These are phyloP conservation scores for Pseudevernia furfuracea DNA, from an alignment of 495 filamentous ascomycete species.

Conservation along the genomic window DNA sequence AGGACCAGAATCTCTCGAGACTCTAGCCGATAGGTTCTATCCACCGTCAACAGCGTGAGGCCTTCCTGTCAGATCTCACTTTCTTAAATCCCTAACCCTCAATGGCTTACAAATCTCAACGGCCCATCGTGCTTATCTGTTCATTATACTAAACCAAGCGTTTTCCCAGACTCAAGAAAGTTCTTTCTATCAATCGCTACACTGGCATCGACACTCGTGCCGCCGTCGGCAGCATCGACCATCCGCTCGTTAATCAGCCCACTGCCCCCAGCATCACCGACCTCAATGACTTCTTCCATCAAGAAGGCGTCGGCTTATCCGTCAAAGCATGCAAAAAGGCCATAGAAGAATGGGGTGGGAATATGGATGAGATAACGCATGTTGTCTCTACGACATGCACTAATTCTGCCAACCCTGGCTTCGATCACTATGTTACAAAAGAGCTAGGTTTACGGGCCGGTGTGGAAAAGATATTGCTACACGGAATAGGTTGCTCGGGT, in stretches of 20 bases:
- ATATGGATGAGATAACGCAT: slow-evolving; percentile 50
- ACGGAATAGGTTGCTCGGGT: slow-evolving; percentile 58
- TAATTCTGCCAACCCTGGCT: slow-evolving; percentile 60
- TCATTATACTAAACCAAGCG: slow-evolving; percentile 14
- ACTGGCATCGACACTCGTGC: slow-evolving; percentile 57
- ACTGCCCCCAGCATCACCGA: slow-evolving; percentile 48
- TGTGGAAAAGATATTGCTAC: slow-evolving; percentile 52
- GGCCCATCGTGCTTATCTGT: neutral
- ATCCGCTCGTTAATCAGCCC: slow-evolving; percentile 47
- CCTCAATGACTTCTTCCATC: slow-evolving; percentile 46
- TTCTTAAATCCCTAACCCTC: slow-evolving; percentile 8
- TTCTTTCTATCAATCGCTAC: slow-evolving; percentile 54
- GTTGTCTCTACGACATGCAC: slow-evolving; percentile 60
- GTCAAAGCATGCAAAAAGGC: slow-evolving; percentile 52
- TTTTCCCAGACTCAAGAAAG: slow-evolving; percentile 36
- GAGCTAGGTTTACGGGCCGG: slow-evolving; percentile 41
- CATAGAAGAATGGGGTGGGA: slow-evolving; percentile 45
- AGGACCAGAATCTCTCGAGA: slow-evolving; percentile 26
- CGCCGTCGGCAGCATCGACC: slow-evolving; percentile 49
- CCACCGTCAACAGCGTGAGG: slow-evolving; percentile 28
- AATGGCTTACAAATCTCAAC: slow-evolving; percentile 6
- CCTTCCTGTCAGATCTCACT: slow-evolving; percentile 17
- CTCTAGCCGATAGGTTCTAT: slow-evolving; percentile 27
- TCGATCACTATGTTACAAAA: slow-evolving; percentile 55
- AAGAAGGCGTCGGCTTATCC: slow-evolving; percentile 51